phyloP scores from a whole-genome alignment of 1,284 basidiomycete species.

The Apiotrichum domesticum region DNA sequence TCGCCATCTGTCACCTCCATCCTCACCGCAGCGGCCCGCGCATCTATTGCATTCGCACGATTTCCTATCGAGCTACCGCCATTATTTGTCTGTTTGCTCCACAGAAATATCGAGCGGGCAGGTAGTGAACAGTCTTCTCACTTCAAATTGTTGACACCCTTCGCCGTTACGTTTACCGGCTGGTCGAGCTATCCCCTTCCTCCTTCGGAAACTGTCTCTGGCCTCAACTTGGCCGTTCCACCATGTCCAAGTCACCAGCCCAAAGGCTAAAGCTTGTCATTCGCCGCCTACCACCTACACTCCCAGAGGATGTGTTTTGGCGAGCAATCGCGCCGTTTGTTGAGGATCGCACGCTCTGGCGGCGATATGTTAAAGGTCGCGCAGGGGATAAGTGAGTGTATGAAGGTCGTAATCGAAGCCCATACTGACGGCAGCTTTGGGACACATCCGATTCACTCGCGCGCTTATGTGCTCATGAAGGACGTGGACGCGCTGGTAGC shows the following conservation, averaged over 20 bases:
- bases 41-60: no score
- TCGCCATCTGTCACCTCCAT: no score
- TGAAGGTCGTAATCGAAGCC: neutral
- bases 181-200: neutral
- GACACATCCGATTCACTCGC: constrained; percentile 74
- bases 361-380: constrained; percentile 62
- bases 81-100: no score
- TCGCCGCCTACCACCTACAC: constrained; percentile 78
- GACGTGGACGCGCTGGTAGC: constrained; percentile 61
- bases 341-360: constrained; percentile 66
- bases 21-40: no score
- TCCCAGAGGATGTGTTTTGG: constrained; percentile 93
- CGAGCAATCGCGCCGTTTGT: constrained; percentile 80
- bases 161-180: no score
- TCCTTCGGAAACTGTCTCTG: no score
- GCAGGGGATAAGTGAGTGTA: constrained; percentile 60
- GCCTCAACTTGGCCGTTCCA: neutral
- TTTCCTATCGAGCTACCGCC: no score
- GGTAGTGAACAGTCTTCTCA: no score
- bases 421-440: constrained; percentile 49
- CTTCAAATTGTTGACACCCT: no score
- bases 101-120: no score
- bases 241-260: constrained; percentile 9
- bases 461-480: constrained; percentile 89
- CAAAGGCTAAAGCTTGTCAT: constrained; percentile 78